These are phyloP conservation scores for Helotiales sp. DNA, from an alignment of 2,329 filamentous ascomycete species.

Conservation along the genomic window DNA sequence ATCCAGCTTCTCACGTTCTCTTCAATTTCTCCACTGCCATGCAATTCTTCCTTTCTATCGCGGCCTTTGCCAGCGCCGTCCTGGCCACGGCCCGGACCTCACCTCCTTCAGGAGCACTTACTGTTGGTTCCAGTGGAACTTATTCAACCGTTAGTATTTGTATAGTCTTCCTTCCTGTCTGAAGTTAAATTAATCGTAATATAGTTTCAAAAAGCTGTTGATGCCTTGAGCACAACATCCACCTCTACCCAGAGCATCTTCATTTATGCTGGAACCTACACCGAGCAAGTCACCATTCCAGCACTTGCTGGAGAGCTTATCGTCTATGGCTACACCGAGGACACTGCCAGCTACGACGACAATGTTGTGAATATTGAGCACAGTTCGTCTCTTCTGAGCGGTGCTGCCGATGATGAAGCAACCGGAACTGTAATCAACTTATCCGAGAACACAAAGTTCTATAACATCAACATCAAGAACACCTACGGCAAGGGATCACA, in stretches of 20 bases:
- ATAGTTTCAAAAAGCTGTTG: conserved; percentile 50
- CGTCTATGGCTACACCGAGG: conserved; percentile 53
- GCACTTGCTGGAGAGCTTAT: conserved; percentile 47
- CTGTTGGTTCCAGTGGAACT: conserved; percentile 42
- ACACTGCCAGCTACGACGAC: conserved; percentile 44
- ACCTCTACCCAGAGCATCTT: conserved; percentile 52
- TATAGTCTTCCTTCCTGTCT: neutral
- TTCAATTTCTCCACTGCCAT: conserved; percentile 21
- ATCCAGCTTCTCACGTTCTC: conserved; percentile 4
- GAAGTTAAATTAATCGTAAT: conserved; percentile 6
- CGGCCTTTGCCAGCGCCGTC: conserved; percentile 27
- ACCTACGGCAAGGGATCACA: conserved; percentile 50
- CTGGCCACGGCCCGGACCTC: conserved; percentile 39
- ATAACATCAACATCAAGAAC: conserved; percentile 60
- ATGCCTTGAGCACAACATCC: conserved; percentile 47
- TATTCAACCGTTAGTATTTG: conserved; percentile 44
- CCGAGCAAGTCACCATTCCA: conserved; percentile 56
- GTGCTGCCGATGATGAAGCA: conserved; percentile 43
- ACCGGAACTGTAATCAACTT: conserved; percentile 33
- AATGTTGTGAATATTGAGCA: conserved; percentile 51
- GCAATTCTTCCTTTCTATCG: conserved; percentile 28
- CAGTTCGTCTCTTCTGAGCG: conserved; percentile 41
- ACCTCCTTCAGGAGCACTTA: conserved; percentile 47
- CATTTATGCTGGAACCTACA: conserved; percentile 56
- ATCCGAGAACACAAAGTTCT: conserved; percentile 52